Evolutionary conservation across 257 asterid genomes (phyloP).

Genomic region (Nicotiana benthamiana): DNA sequence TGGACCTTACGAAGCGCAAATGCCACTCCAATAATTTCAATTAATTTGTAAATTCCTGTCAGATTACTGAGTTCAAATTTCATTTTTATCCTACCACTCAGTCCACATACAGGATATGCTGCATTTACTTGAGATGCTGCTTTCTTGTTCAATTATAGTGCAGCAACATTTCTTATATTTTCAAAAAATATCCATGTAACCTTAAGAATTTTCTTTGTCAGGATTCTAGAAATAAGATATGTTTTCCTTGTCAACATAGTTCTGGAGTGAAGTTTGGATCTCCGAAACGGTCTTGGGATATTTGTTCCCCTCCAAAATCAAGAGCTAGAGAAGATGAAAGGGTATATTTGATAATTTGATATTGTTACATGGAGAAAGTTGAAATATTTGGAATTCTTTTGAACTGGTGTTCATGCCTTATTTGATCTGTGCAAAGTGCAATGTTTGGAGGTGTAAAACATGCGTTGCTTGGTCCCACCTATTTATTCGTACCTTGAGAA

Average conservation of each 20-base stretch:
- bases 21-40: not conserved
- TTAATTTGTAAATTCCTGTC: not conserved
- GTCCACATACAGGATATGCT: not conserved
- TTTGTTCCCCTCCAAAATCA: not conserved
- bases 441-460: not conserved
- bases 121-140: not conserved
- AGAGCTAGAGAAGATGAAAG: slow-evolving; percentile 1
- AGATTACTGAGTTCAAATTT: not conserved
- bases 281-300: not conserved
- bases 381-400: not conserved
- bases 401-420: not conserved
- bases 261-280: not conserved
- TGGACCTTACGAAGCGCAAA: not conserved
- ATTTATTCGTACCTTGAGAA: not conserved
- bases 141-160: not conserved
- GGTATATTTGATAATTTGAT: slow-evolving; percentile 6
- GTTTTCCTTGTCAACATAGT: slow-evolving; percentile 7
- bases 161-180: not conserved
- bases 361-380: not conserved
- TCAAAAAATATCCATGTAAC: slow-evolving; percentile 4
- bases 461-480: not conserved
- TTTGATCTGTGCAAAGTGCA: not conserved
- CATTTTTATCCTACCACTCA: not conserved
- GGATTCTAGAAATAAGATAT: slow-evolving; percentile 8
- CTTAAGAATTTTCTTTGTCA: slow-evolving; percentile 3